Evolutionary conservation across 2,329 filamentous ascomycete genomes (phyloP).

Genomic region (Ophiostoma tasmaniense): DNA sequence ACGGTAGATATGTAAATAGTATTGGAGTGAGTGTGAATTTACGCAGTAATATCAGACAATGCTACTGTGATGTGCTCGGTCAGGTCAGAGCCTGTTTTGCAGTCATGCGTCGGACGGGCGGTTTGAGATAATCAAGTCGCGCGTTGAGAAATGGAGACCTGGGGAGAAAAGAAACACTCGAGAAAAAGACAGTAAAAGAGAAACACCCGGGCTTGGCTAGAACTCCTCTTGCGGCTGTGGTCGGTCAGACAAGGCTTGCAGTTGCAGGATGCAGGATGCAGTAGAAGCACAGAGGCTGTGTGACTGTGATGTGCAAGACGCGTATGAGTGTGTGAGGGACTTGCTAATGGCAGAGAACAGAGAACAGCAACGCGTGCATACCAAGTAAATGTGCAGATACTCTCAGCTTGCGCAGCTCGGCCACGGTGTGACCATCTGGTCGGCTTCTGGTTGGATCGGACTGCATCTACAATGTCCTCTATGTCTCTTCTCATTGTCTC

Average conservation of each 20-base stretch:
- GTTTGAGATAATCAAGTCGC: background rate
- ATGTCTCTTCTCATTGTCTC: background rate
- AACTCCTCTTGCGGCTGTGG: background rate
- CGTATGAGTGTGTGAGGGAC: background rate
- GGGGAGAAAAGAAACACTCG: too few species aligned
- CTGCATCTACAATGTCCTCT: background rate
- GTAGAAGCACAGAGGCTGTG: background rate
- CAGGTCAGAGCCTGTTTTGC: background rate
- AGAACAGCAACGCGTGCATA: background rate
- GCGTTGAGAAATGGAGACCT: too few species aligned
- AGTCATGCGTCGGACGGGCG: background rate
- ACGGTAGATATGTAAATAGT: background rate
- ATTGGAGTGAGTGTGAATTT: background rate
- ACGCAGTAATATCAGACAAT: background rate
- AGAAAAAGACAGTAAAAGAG: background rate
- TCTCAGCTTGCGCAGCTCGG: background rate
- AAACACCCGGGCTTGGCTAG: background rate
- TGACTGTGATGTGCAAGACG: conserved; percentile 1
- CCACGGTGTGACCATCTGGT: background rate
- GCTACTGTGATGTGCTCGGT: background rate
- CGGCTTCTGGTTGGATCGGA: too few species aligned
- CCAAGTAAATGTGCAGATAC: background rate
- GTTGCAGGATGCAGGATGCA: background rate
- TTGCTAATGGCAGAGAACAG: too few species aligned
- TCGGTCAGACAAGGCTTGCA: background rate